These are phyloP conservation scores for Cinnamomum micranthum DNA, from an alignment of 164 flowering plant genomes.

Conservation along the genomic window DNA sequence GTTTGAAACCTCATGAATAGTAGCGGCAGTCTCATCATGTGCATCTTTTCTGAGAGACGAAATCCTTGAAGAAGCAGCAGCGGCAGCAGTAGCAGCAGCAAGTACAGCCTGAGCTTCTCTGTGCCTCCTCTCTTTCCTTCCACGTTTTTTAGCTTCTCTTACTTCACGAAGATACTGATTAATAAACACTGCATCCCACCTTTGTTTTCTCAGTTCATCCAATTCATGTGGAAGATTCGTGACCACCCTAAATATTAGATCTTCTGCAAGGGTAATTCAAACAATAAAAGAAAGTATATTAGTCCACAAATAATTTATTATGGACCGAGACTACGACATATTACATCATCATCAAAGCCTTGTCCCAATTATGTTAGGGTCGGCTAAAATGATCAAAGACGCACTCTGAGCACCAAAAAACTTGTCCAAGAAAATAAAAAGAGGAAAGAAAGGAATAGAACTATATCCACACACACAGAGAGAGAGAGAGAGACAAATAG, in stretches of 20 bases:
- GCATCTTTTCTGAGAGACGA: constrained; percentile 79
- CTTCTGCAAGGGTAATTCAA: constrained; percentile 46
- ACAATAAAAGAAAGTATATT: background rate
- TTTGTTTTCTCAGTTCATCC: constrained; percentile 44
- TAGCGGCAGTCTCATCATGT: constrained; percentile 45
- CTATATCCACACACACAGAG: background rate
- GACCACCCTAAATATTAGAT: constrained; percentile 52
- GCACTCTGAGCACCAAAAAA: too few species aligned
- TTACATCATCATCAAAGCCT: background rate
- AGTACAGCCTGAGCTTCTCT: constrained; percentile 92
- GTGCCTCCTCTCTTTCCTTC: constrained; percentile 83
- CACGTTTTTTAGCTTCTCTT: constrained; percentile 81
- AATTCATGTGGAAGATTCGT: constrained; percentile 67
- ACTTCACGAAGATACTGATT: constrained; percentile 71
- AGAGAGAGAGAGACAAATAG: background rate
- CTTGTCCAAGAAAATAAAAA: too few species aligned
- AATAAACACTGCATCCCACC: constrained; percentile 82
- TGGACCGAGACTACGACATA: background rate
- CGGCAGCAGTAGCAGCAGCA: constrained; percentile 99
- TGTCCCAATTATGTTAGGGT: too few species aligned
- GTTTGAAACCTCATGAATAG: constrained; percentile 48
- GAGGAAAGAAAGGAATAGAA: too few species aligned
- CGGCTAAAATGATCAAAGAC: background rate
- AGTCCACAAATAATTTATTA: background rate
- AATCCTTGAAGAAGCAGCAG: constrained; percentile 82